Percentiles rank a stretch among this genome's conserved stretches.
Conservation (phyloP, 495 filamentous ascomycete species). For the Stereocaulon alpinum region DNA sequence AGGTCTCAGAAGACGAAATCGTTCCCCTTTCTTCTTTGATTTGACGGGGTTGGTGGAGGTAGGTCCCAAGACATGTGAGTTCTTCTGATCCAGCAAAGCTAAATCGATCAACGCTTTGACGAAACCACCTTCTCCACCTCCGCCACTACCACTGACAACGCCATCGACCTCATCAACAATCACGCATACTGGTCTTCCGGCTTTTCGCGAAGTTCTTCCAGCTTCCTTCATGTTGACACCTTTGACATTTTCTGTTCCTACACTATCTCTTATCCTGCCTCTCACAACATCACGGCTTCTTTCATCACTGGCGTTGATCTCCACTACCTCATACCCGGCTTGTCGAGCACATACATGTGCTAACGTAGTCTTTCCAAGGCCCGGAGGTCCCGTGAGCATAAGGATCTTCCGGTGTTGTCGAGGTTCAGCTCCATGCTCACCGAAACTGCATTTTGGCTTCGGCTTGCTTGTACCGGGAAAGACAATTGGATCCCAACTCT, state of each 20-base stretch:
- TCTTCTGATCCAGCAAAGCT: slow-evolving; percentile 74
- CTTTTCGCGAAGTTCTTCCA: slow-evolving; percentile 53
- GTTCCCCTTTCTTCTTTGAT: slow-evolving; percentile 62
- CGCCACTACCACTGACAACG: slow-evolving; percentile 68
- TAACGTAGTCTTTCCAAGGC: slow-evolving; percentile 89
- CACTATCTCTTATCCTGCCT: slow-evolving; percentile 73
- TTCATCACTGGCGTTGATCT: slow-evolving; percentile 81
- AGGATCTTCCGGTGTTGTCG: slow-evolving; percentile 74
- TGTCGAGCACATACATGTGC: slow-evolving; percentile 93
- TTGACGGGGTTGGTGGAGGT: slow-evolving; percentile 27
- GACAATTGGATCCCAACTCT: slow-evolving; percentile 85
- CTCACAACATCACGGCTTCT: slow-evolving; percentile 71
- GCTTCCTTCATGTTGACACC: slow-evolving; percentile 58
- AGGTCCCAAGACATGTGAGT: slow-evolving; percentile 38
- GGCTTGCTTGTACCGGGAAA: slow-evolving; percentile 61
- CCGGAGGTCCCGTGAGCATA: slow-evolving; percentile 80
- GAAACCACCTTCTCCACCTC: slow-evolving; percentile 70
- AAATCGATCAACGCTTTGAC: slow-evolving; percentile 91
- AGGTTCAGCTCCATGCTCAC: slow-evolving; percentile 46
- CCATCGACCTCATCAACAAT: slow-evolving; percentile 96
- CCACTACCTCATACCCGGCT: slow-evolving; percentile 88
- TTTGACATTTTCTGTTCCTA: slow-evolving; percentile 87
- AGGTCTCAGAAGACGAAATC: slow-evolving; percentile 75
- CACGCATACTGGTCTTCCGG: slow-evolving; percentile 82
- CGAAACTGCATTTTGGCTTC: slow-evolving; percentile 34